These are phyloP conservation scores for Leishmania major DNA, from an alignment of 208 protist genomes.

Conservation along the genomic window DNA sequence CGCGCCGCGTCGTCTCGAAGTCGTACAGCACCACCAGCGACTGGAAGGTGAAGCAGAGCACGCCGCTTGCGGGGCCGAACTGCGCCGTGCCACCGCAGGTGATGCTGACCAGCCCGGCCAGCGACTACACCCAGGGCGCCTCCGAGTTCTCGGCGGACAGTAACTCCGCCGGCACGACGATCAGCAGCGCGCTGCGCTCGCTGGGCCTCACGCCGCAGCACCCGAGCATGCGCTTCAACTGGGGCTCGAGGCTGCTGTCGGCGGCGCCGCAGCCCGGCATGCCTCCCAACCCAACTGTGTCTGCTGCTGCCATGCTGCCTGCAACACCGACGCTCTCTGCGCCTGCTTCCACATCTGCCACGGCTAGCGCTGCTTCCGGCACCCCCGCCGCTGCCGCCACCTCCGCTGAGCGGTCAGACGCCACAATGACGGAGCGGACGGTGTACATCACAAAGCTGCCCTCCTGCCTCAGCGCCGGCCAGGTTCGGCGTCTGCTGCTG, in stretches of 20 bases:
- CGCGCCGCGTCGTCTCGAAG: slow-evolving; percentile 58
- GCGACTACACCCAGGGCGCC: slow-evolving; percentile 52
- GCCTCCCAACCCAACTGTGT: not conserved
- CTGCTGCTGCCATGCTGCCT: not conserved
- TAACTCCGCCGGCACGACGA: slow-evolving; percentile 1
- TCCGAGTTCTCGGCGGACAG: slow-evolving; percentile 56
- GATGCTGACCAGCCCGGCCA: slow-evolving; percentile 41
- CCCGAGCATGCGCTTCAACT: slow-evolving; percentile 20
- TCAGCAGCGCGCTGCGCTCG: slow-evolving; percentile 21
- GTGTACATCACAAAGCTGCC: slow-evolving; percentile 89
- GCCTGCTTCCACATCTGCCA: not conserved
- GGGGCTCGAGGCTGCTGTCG: slow-evolving; percentile 8
- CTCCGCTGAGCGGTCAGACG: slow-evolving; percentile 39
- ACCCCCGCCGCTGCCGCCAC: not conserved
- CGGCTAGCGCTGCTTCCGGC: not conserved
- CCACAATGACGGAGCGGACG: slow-evolving; percentile 56
- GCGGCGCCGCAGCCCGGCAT: slow-evolving; percentile 2
- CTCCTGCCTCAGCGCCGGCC: slow-evolving; percentile 47
- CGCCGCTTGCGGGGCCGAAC: slow-evolving; percentile 3
- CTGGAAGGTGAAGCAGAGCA: slow-evolving; percentile 37
- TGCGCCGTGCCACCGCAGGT: slow-evolving; percentile 34
- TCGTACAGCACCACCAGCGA: slow-evolving; percentile 46
- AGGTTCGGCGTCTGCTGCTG: slow-evolving; percentile 73
- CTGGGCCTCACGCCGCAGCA: slow-evolving; percentile 21
- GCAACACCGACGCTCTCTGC: not conserved